A percentile compares a stretch with the other conserved stretches of the same genome.
phyloP scores from a whole-genome alignment of 2,329 filamentous ascomycete genomes.

The Trichoderma guizhouense region DNA sequence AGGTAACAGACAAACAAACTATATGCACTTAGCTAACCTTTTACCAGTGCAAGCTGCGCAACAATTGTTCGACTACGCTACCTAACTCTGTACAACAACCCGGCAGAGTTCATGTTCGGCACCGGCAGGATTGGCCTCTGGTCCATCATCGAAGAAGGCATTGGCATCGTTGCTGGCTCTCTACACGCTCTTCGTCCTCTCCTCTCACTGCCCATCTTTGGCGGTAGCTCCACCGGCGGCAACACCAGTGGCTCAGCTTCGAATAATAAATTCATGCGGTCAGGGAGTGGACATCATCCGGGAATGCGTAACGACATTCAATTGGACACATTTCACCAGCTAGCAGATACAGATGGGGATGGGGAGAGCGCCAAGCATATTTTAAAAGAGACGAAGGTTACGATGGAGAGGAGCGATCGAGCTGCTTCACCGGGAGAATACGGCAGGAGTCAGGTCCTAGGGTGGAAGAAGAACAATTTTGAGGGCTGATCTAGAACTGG shows the following conservation, averaged over 20 bases:
- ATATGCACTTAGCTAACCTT: neutral
- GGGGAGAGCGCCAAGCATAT: conserved; percentile 12
- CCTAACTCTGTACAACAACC: conserved; percentile 9
- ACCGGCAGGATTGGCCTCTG: conserved; percentile 13
- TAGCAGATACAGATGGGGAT: conserved; percentile 2
- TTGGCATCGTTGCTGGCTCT: conserved; percentile 11
- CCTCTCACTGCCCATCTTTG: conserved; percentile 7
- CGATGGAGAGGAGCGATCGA: neutral
- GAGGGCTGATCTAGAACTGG: neutral
- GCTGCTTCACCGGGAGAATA: neutral
- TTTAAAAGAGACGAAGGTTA: conserved; percentile 4
- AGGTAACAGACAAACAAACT: neutral
- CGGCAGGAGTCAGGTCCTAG: neutral
- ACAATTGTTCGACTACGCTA: conserved; percentile 14
- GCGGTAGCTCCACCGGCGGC: neutral
- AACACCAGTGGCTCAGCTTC: neutral
- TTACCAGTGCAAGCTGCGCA: conserved; percentile 9
- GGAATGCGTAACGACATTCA: neutral
- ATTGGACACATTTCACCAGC: conserved; percentile 7
- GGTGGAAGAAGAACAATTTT: conserved; percentile 3
- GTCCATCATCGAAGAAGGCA: conserved; percentile 12
- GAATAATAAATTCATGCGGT: neutral
- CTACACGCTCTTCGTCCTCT: conserved; percentile 11
- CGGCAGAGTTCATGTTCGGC: conserved; percentile 11
- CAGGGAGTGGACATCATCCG: neutral